phyloP scores from a whole-genome alignment of 192 early-diverging fungal genomes.

The Geosiphon pyriformis region DNA sequence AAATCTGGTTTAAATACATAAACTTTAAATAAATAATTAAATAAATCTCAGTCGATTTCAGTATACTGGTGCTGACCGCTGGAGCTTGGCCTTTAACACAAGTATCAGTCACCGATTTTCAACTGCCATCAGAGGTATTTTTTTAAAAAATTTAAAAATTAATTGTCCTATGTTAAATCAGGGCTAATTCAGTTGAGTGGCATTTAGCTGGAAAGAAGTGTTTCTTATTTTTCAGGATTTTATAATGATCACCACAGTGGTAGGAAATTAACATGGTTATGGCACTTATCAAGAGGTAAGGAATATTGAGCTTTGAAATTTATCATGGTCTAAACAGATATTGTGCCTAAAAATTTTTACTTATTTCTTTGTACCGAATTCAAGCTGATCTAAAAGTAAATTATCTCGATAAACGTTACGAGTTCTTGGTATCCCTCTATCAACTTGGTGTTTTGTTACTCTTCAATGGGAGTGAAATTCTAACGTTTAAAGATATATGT shows the following conservation, averaged over 20 bases:
- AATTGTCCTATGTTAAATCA: background rate
- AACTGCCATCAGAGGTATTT: conserved; percentile 77
- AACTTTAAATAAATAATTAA: too few relatives aligned
- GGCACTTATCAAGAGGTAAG: conserved; percentile 71
- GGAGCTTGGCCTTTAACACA: conserved; percentile 80
- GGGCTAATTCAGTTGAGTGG: background rate
- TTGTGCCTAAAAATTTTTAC: too few relatives aligned
- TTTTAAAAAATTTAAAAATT: background rate
- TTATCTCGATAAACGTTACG: conserved; percentile 70
- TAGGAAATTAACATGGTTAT: conserved; percentile 75
- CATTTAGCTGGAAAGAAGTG: conserved; percentile 59
- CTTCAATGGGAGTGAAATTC: conserved; percentile 52
- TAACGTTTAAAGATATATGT: conserved; percentile 49
- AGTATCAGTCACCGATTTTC: conserved; percentile 60
- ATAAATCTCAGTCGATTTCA: conserved; percentile 65
- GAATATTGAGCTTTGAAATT: background rate
- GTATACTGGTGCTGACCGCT: conserved; percentile 68
- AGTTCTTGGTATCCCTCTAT: conserved; percentile 65
- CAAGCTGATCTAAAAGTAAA: conserved; percentile 63
- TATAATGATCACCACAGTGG: conserved; percentile 70
- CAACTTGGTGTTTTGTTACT: conserved; percentile 64
- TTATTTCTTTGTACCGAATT: too few relatives aligned
- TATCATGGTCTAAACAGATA: too few relatives aligned
- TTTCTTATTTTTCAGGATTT: conserved; percentile 64
- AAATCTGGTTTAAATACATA: too few relatives aligned